A percentile compares a stretch with the other conserved stretches of the same genome.
These are phyloP conservation scores for Chalciporus sphaerocephalus DNA, from an alignment of 768 basidiomycete species.

Conservation along the genomic window DNA sequence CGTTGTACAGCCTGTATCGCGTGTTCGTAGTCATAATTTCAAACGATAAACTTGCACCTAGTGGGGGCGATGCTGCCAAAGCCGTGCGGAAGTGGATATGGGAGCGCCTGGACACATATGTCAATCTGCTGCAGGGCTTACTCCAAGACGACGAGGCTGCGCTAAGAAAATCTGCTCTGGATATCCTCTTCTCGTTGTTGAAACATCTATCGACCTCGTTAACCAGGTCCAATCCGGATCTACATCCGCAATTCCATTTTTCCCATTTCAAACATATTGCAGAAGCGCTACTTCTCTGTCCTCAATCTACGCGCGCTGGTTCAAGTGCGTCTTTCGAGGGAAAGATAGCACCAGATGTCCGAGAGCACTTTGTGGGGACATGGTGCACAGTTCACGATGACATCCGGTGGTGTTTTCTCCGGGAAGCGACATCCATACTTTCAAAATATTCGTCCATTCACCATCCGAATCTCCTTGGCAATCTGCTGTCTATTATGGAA, in stretches of 20 bases:
- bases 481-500: conserved; percentile 63
- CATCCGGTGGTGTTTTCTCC: conserved; percentile 84
- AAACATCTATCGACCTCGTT: conserved; percentile 72
- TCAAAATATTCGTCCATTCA: conserved; percentile 25
- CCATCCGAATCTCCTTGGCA: conserved; percentile 42
- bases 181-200: conserved; percentile 72
- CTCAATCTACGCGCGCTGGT: conserved; percentile 39
- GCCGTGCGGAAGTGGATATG: conserved; percentile 75
- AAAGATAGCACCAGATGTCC: conserved; percentile 53
- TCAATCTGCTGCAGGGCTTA: conserved; percentile 62
- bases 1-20: conserved; percentile 78
- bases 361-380: conserved; percentile 58
- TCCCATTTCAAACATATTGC: conserved; percentile 65
- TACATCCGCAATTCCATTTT: conserved; percentile 62
- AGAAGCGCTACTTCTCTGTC: conserved; percentile 56
- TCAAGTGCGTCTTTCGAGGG: conserved; percentile 27
- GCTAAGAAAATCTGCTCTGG: conserved; percentile 62
- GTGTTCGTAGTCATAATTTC: conserved; percentile 64
- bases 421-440: conserved; percentile 55
- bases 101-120: conserved; percentile 68
- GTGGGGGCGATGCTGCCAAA: conserved; percentile 50
- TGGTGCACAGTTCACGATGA: conserved; percentile 82
- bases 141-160: conserved; percentile 73
- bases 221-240: conserved; percentile 39
- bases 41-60: conserved; percentile 49